These are phyloP conservation scores for Metarhizium robertsii DNA, from an alignment of 2,329 filamentous ascomycete genomes.

Conservation along the genomic window DNA sequence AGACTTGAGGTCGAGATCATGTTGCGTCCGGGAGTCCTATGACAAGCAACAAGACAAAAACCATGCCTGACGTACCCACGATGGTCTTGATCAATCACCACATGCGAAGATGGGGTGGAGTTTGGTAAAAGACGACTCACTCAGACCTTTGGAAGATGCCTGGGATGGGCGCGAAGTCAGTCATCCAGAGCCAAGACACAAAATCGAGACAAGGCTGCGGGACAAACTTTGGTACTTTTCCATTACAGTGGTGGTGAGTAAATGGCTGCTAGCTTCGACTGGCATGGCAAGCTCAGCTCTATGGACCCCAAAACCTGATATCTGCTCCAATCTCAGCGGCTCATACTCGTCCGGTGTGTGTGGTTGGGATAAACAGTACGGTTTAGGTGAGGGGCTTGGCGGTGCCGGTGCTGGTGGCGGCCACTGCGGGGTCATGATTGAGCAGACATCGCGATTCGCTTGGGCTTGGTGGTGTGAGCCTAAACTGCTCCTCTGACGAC, in stretches of 20 bases:
- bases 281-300: neutral
- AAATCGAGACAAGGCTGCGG: neutral
- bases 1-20: neutral
- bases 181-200: neutral
- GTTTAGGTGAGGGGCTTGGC: neutral
- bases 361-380: neutral
- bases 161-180: neutral
- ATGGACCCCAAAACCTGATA: neutral
- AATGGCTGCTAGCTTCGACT: neutral
- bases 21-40: neutral
- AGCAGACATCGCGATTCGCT: neutral
- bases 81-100: neutral
- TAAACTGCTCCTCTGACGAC: too few relatives aligned
- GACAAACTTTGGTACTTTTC: neutral
- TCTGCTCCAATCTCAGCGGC: neutral
- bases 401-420: neutral
- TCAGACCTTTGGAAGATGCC: neutral
- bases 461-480: neutral
- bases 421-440: neutral
- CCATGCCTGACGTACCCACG: neutral
- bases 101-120: neutral
- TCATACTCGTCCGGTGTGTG: neutral
- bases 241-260: neutral
- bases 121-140: neutral
- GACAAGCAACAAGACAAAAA: neutral